Base-by-base conservation (phyloP, 176 grass and related monocot genomes). In the Musa schizocarpa region DNA sequence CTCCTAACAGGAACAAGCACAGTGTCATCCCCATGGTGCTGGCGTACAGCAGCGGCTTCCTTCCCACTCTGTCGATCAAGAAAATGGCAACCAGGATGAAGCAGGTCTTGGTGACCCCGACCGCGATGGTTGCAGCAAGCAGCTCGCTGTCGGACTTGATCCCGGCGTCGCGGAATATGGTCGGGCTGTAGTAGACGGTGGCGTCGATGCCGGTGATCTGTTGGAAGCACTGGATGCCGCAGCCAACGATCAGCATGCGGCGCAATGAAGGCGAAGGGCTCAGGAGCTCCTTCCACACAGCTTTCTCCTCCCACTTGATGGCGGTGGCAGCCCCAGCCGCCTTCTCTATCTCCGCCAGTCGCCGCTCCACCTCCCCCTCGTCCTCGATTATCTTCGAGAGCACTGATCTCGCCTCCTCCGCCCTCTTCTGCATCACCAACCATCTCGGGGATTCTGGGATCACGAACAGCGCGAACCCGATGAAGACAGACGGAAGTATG, bases 131-230 rank as follows among this genome's bases (percentile, higher is more conserved):
- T 2, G 89, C 85, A 55, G 89, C 85, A 56, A 96, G 93, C 80
- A 96, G 83, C 76, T 96, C 87, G 10, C 84, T 82, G 50, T 96
- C 93, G 52, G 89, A 90, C 61, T 85, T 82, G 74, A 96, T 88
- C 19, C 93, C 93, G 2, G 93, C 89, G 86, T 92, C 82, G 69
- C 74, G 90, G 72, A 96, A 96, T 75, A 96, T 96, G 63, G 87
- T 79, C 34, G 89, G 89, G 75, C 85, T 92, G 79, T 92, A 96
- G 76, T 96, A 96, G 56, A 96, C 92, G 59, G 89, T 96, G 52
- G 92, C 92, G 76, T 96, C 92, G 49, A 96, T 96, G 52, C 92
- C 92, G 50, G 89, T 92, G 52, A 96, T 96, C 80, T 96, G 87
- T 70, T 96, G 92, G 79, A 96, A 96, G 17, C 89, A 59, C 13